Evolutionary conservation across 108 stramenopile species (phyloP).

Genomic region (Cyclotella choctawhatcheeana): DNA sequence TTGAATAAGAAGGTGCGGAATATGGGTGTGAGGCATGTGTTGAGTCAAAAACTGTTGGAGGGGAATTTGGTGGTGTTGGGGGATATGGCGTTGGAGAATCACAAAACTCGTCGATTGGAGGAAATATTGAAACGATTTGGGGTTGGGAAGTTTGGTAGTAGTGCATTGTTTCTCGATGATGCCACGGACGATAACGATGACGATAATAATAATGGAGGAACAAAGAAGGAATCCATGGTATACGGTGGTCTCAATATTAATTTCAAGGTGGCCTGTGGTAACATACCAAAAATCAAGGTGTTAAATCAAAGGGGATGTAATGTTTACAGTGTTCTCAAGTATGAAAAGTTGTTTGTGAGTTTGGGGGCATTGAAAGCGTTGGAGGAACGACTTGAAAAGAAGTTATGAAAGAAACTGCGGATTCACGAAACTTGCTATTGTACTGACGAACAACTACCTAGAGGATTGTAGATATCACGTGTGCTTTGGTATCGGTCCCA

Average conservation of each 20-base stretch:
- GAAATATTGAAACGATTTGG: constrained; percentile 53
- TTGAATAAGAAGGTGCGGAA: constrained; percentile 86
- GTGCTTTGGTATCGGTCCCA: too few species aligned
- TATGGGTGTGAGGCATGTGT: constrained; percentile 72
- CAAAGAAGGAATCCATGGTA: constrained; percentile 11
- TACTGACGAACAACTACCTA: too few species aligned
- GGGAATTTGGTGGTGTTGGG: constrained; percentile 78
- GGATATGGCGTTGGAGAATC: constrained; percentile 60
- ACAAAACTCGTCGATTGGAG: constrained; percentile 74
- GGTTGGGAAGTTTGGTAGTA: constrained; percentile 50
- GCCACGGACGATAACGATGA: constrained; percentile 40
- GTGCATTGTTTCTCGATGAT: constrained; percentile 74
- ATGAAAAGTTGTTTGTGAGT: constrained; percentile 73
- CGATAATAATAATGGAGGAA: constrained; percentile 36
- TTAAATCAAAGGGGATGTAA: constrained; percentile 61
- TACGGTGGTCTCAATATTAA: constrained; percentile 75
- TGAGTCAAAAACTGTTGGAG: constrained; percentile 84
- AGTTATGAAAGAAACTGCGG: too few species aligned
- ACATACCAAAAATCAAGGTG: constrained; percentile 70
- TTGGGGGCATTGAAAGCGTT: constrained; percentile 67
- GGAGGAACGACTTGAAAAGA: constrained; percentile 68
- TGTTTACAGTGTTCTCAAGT: constrained; percentile 83
- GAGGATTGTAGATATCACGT: too few species aligned
- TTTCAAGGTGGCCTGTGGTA: constrained; percentile 71
- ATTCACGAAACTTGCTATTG: too few species aligned